These are phyloP conservation scores for Saturnispora galanensis DNA, from an alignment of 805 yeast genomes.

Conservation along the genomic window DNA sequence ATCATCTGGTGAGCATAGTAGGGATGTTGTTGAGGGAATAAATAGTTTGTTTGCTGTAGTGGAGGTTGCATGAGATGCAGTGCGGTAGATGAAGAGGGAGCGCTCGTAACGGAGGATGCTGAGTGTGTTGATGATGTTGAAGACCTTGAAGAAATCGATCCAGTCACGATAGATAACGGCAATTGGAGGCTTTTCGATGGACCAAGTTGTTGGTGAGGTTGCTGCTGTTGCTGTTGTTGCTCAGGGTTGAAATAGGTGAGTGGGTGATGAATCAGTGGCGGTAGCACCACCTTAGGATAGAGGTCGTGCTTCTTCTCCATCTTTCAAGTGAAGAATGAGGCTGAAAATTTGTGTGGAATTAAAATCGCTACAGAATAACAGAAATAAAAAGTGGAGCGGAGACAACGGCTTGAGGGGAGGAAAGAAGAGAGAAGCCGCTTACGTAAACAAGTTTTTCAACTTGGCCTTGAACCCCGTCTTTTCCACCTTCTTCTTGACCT, in stretches of 20 bases:
- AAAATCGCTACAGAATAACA: too few relatives aligned
- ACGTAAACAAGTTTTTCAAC: slow-evolving; percentile 2
- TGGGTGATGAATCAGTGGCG: slow-evolving; percentile 11
- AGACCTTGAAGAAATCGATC: background rate
- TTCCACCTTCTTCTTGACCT: slow-evolving; percentile 22
- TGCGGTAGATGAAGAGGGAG: background rate
- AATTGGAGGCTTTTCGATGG: background rate
- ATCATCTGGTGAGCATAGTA: background rate
- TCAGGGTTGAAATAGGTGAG: slow-evolving; percentile 24
- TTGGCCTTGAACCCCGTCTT: slow-evolving; percentile 6
- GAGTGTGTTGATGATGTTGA: background rate
- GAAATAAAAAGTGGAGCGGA: too few relatives aligned
- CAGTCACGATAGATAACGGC: background rate
- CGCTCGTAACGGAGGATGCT: background rate
- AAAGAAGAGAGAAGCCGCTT: background rate
- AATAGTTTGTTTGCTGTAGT: background rate
- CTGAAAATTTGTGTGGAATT: too few relatives aligned
- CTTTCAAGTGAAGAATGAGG: too few relatives aligned
- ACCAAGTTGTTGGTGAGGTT: background rate
- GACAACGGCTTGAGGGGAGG: too few relatives aligned
- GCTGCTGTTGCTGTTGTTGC: slow-evolving; percentile 4
- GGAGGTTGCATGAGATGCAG: background rate
- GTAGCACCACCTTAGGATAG: background rate
- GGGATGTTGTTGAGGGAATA: background rate
- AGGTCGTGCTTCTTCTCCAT: background rate